Base-by-base conservation (phyloP, 495 filamentous ascomycete species). In the Halenospora varia region DNA sequence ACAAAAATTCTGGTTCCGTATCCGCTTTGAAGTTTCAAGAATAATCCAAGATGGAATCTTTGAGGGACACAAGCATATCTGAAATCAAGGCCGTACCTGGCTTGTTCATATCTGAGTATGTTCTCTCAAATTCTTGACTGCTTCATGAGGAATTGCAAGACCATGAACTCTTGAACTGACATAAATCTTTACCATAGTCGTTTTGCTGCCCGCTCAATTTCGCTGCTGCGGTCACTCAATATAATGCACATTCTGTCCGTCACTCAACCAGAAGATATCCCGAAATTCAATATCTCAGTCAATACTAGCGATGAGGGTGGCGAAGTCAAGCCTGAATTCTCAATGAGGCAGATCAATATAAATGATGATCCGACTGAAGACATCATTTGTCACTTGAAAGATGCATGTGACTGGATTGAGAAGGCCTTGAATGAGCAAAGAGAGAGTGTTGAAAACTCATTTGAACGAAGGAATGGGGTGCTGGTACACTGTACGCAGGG, bases 21-120 rank as follows among this genome's bases (percentile, higher is more conserved):
- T n/a, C n/a, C n/a, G n/a, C n/a, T n/a, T n/a, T n/a, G n/a, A n/a
- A n/a, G n/a, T n/a, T n/a, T n/a, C n/a, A n/a, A n/a, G n/a, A n/a
- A n/a, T n/a, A n/a, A n/a, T n/a, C n/a, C n/a, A 68, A 23, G 49
- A 45, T 55, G 46, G 17, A 48, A 23, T 48, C 46, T 48, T 13
- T 48, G 3, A 48, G 20, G 23, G 46, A 48, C 19, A 48, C 46
- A 23, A 48, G 46, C 46, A 48, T 48, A 19, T 2, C 46, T 20
- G 17, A 48, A 23, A 48, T 48, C 20, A 48, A 48, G 23, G 4
- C 46, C 8, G 20, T 48, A 2, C 46, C 46, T 2, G 46, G 46
- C 13, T 22, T 48, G 20, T 48, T 20, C 20, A 48, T 48, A 20
- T 48, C 46, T 13, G 46, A 48, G 46, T 48, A 48, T 4, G 46